These are phyloP conservation scores for Mercurialis annua DNA, from an alignment of 345 rosid genomes.

Conservation along the genomic window DNA sequence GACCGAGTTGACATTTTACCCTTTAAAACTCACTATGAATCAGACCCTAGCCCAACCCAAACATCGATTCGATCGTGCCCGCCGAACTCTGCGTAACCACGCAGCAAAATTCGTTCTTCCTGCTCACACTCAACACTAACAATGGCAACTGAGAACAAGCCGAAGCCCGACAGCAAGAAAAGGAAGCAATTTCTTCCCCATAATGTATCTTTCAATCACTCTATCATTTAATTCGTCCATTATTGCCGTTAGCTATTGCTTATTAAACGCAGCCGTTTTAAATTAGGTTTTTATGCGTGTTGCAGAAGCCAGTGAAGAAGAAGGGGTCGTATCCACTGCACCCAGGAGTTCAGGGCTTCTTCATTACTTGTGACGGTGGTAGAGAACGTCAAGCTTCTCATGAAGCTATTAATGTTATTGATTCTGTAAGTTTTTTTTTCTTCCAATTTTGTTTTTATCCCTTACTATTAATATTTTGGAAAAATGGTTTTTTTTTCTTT, in stretches of 20 bases:
- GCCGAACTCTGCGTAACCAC: slow-evolving; percentile 4
- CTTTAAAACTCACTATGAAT: neutral
- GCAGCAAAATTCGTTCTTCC: neutral
- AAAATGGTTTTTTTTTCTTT: neutral
- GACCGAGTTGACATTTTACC: no score
- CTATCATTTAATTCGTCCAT: no score
- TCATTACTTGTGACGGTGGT: slow-evolving; percentile 92
- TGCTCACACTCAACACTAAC: no score
- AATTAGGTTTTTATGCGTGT: neutral
- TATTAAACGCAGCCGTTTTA: neutral
- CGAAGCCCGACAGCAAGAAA: slow-evolving; percentile 52
- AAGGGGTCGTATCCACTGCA: slow-evolving; percentile 77
- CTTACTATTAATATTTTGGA: neutral
- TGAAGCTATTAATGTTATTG: slow-evolving; percentile 80
- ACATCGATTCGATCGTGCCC: neutral
- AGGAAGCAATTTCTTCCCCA: slow-evolving; percentile 76
- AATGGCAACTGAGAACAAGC: slow-evolving; percentile 49
- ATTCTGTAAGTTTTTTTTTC: slow-evolving; percentile 52
- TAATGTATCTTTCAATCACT: slow-evolving; percentile 35
- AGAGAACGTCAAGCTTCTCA: slow-evolving; percentile 82
- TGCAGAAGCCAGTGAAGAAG: slow-evolving; percentile 78
- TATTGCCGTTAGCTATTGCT: neutral
- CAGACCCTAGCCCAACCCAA: neutral
- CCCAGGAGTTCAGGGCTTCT: slow-evolving; percentile 87
- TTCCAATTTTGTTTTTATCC: neutral